Evolutionary conservation across 2,329 filamentous ascomycete species (phyloP).

Genomic region (Aureobasidium vineae): DNA sequence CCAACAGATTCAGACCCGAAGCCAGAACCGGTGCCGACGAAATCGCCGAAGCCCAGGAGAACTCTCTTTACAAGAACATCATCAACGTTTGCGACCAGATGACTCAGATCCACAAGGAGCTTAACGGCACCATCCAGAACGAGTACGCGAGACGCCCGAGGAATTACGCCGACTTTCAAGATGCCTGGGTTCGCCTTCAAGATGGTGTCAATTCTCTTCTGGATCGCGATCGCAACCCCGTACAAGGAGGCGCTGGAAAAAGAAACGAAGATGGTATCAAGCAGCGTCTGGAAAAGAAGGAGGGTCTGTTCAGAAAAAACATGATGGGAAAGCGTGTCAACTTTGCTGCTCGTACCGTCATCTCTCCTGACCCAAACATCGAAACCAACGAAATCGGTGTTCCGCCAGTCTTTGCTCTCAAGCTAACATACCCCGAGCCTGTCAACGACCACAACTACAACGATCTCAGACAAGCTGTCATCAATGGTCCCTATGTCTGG

Average conservation of each 20-base stretch:
- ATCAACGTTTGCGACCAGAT: slow-evolving; percentile 72
- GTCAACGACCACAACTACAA: slow-evolving; percentile 97
- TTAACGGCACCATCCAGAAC: slow-evolving; percentile 51
- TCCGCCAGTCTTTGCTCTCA: slow-evolving; percentile 94
- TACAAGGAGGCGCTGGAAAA: slow-evolving; percentile 72
- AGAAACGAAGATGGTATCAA: slow-evolving; percentile 92
- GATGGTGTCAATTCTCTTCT: slow-evolving; percentile 90
- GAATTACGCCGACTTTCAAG: slow-evolving; percentile 73
- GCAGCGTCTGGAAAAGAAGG: slow-evolving; percentile 97
- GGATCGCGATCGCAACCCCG: slow-evolving; percentile 81
- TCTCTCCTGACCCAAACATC: slow-evolving; percentile 97
- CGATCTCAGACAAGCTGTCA: slow-evolving; percentile 91
- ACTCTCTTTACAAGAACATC: slow-evolving; percentile 82
- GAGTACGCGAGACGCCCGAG: slow-evolving; percentile 52
- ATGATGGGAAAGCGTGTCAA: slow-evolving; percentile 99
- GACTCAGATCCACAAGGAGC: slow-evolving; percentile 69
- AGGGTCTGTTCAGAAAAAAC: slow-evolving; percentile 96
- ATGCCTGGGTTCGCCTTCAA: slow-evolving; percentile 79
- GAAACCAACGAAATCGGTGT: slow-evolving; percentile 99
- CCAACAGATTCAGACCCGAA: slow-evolving; percentile 87
- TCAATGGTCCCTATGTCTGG: slow-evolving; percentile 92
- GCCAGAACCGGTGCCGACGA: slow-evolving; percentile 75
- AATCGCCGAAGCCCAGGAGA: slow-evolving; percentile 85
- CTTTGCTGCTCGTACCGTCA: slow-evolving; percentile 94
- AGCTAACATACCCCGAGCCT: slow-evolving; percentile 93